phyloP scores from a whole-genome alignment of 768 basidiomycete genomes.

The Antrodiella citrinella region DNA sequence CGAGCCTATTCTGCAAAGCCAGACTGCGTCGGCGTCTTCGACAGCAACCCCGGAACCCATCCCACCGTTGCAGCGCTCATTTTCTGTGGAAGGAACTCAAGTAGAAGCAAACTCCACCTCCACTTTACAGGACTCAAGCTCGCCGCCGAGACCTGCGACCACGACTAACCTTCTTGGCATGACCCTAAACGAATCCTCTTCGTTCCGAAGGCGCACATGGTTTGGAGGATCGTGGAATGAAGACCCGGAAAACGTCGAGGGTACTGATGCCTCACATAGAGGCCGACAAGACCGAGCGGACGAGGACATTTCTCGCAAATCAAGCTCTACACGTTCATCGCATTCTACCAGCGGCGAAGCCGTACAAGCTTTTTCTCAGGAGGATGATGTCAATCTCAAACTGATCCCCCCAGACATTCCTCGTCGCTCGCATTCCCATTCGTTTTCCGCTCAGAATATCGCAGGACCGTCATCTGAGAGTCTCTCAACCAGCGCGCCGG shows the following conservation, averaged over 20 bases:
- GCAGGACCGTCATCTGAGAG: slow-evolving; percentile 30
- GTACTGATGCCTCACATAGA: slow-evolving; percentile 22
- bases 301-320: slow-evolving; percentile 5
- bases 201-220: slow-evolving; percentile 45
- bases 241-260: background rate
- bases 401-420: slow-evolving; percentile 21
- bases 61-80: slow-evolving; percentile 18
- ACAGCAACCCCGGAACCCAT: slow-evolving; percentile 9
- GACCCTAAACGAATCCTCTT: slow-evolving; percentile 17
- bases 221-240: slow-evolving; percentile 30
- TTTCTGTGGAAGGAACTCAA: slow-evolving; percentile 23
- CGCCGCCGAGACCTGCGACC: slow-evolving; percentile 4
- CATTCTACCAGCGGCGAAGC: background rate
- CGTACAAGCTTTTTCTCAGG: background rate
- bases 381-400: background rate
- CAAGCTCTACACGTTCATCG: slow-evolving; percentile 8
- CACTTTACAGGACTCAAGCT: slow-evolving; percentile 18
- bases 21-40: slow-evolving; percentile 1
- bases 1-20: slow-evolving; percentile 21
- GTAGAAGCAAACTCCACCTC: slow-evolving; percentile 7
- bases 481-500: slow-evolving; percentile 23
- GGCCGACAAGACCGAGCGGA: slow-evolving; percentile 30
- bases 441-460: slow-evolving; percentile 27
- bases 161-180: slow-evolving; percentile 15
- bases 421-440: slow-evolving; percentile 26